Percentiles rank a stretch among this genome's conserved stretches.
Evolutionary conservation across 495 filamentous ascomycete genomes (phyloP).

Genomic region (Cetradonia linearis): DNA sequence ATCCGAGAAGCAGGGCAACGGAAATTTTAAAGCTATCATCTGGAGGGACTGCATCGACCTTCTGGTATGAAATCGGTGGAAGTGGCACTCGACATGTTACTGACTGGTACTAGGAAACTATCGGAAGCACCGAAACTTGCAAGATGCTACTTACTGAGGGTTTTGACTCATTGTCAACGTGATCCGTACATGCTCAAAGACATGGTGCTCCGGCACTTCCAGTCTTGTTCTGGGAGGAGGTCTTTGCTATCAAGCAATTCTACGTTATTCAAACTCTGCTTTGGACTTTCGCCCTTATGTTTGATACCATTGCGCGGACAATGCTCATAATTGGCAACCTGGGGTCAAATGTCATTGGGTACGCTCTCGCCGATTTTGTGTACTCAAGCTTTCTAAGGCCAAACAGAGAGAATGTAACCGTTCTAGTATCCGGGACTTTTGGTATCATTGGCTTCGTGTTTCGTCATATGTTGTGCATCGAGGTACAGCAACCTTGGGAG

Average conservation of each 20-base stretch:
- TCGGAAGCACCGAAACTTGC: neutral
- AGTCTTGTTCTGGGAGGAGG: neutral
- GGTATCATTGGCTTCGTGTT: too few relatives aligned
- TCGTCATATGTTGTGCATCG: too few relatives aligned
- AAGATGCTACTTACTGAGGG: neutral
- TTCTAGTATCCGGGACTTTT: too few relatives aligned
- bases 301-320: neutral
- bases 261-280: neutral
- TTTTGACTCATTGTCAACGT: neutral
- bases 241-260: neutral
- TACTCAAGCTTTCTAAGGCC: too few relatives aligned
- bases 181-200: neutral
- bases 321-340: too few relatives aligned
- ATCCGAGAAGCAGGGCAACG: slow-evolving; percentile 3
- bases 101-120: neutral
- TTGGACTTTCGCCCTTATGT: neutral
- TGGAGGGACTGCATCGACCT: neutral
- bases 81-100: neutral
- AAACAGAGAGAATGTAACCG: too few relatives aligned
- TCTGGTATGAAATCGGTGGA: neutral
- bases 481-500: too few relatives aligned
- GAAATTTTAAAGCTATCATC: neutral
- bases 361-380: too few relatives aligned
- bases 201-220: neutral
- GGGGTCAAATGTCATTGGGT: too few relatives aligned